These are phyloP conservation scores for Chiua virens DNA, from an alignment of 768 basidiomycete species.

Conservation along the genomic window DNA sequence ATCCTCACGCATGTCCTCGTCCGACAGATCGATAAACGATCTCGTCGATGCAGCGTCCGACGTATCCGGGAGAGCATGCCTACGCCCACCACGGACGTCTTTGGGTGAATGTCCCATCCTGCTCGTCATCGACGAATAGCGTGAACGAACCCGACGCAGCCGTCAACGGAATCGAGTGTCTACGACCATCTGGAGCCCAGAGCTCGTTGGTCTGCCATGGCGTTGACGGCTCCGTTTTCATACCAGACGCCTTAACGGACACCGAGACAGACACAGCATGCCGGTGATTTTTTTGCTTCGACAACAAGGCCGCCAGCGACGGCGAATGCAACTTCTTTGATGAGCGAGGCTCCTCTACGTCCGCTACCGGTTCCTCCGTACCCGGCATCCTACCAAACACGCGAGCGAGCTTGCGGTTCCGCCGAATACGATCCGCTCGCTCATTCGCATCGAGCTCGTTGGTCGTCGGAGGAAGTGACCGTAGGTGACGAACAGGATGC, in stretches of 20 bases:
- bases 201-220: conserved; percentile 38
- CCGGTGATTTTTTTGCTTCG: conserved; percentile 31
- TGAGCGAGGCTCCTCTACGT: conserved; percentile 25
- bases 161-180: conserved; percentile 57
- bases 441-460: conserved; percentile 64
- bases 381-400: conserved; percentile 73
- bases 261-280: conserved; percentile 33
- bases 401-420: conserved; percentile 76
- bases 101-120: background rate
- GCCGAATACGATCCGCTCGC: conserved; percentile 70
- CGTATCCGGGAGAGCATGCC: conserved; percentile 8
- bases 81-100: conserved; percentile 1
- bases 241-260: conserved; percentile 17
- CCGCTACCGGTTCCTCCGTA: conserved; percentile 34
- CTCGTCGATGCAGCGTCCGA: conserved; percentile 31
- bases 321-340: conserved; percentile 25
- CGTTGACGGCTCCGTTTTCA: conserved; percentile 23
- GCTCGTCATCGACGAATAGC: conserved; percentile 21
- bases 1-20: conserved; percentile 48
- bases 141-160: conserved; percentile 40
- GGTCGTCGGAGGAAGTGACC: conserved; percentile 57
- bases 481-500: conserved; percentile 5
- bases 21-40: conserved; percentile 67
- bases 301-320: conserved; percentile 27
- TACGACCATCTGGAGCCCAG: conserved; percentile 35